Evolutionary conservation across 2,329 filamentous ascomycete species (phyloP).

Genomic region (Alternaria postmessia): DNA sequence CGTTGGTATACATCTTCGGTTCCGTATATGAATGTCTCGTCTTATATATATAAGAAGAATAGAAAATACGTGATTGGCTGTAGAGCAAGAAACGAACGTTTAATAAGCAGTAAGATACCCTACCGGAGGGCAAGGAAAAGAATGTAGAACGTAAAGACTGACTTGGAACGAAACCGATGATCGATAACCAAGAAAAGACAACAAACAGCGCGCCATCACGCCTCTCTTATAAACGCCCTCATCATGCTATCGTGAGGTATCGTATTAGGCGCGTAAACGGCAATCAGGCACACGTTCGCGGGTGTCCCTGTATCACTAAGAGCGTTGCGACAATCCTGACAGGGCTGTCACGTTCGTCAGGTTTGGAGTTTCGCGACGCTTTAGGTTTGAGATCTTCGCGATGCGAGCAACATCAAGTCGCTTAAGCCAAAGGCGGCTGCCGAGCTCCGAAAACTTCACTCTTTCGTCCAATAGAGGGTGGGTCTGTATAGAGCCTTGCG

Average conservation of each 20-base stretch:
- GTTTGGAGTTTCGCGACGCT: constrained; percentile 15
- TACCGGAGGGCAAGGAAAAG: constrained; percentile 17
- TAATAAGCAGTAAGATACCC: constrained; percentile 6
- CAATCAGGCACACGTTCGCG: constrained; percentile 18
- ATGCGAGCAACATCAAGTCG: constrained; percentile 1
- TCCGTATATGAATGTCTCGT: not conserved
- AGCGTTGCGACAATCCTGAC: constrained; percentile 9
- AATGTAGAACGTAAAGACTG: constrained; percentile 8
- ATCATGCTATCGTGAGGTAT: not conserved
- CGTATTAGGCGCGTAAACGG: constrained; percentile 17
- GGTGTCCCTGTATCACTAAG: constrained; percentile 14
- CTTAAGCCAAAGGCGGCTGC: constrained; percentile 7
- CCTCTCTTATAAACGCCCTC: constrained; percentile 5
- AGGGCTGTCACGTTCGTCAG: constrained; percentile 19
- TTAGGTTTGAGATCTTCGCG: constrained; percentile 17
- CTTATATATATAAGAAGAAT: constrained; percentile 2
- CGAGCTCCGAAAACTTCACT: constrained; percentile 3
- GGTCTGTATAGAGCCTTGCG: not conserved
- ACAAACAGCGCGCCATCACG: constrained; percentile 5
- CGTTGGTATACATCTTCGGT: constrained; percentile 25
- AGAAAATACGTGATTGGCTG: not conserved
- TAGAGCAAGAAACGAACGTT: constrained; percentile 11
- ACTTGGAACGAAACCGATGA: constrained; percentile 8
- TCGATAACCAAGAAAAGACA: constrained; percentile 8
- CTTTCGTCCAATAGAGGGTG: constrained; percentile 4